These are phyloP conservation scores for Solanum etuberosum DNA, from an alignment of 257 asterid genomes.

Conservation along the genomic window DNA sequence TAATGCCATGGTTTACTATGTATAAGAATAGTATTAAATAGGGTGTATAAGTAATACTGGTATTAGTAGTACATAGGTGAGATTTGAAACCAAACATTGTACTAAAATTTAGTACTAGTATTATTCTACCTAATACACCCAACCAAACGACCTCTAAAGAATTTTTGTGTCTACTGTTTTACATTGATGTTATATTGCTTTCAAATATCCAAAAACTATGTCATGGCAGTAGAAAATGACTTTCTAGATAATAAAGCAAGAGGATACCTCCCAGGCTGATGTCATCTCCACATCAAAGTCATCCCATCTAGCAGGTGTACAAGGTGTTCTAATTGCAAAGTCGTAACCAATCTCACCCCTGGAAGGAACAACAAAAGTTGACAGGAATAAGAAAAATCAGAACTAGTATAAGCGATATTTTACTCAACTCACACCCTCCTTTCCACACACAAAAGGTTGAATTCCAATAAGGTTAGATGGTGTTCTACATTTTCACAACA, in stretches of 20 bases:
- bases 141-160: neutral
- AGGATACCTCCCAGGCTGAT: slow-evolving; percentile 87
- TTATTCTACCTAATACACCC: neutral
- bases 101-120: neutral
- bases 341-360: slow-evolving; percentile 80
- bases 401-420: neutral
- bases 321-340: slow-evolving; percentile 67
- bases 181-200: neutral
- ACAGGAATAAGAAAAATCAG: slow-evolving; percentile 2
- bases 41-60: neutral
- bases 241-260: neutral
- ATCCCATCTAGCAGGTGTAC: slow-evolving; percentile 85
- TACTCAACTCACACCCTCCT: neutral
- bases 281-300: slow-evolving; percentile 85
- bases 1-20: neutral
- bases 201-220: neutral
- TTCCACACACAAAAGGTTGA: neutral
- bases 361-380: slow-evolving; percentile 10
- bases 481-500: slow-evolving; percentile 42
- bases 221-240: neutral
- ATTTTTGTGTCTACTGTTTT: neutral
- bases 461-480: neutral
- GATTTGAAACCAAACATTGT: neutral
- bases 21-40: neutral
- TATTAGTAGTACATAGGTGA: neutral